Percentiles rank a stretch among this genome's conserved stretches.
These are phyloP conservation scores for Epichloe glyceriae DNA, from an alignment of 2,329 filamentous ascomycete species.

Conservation along the genomic window DNA sequence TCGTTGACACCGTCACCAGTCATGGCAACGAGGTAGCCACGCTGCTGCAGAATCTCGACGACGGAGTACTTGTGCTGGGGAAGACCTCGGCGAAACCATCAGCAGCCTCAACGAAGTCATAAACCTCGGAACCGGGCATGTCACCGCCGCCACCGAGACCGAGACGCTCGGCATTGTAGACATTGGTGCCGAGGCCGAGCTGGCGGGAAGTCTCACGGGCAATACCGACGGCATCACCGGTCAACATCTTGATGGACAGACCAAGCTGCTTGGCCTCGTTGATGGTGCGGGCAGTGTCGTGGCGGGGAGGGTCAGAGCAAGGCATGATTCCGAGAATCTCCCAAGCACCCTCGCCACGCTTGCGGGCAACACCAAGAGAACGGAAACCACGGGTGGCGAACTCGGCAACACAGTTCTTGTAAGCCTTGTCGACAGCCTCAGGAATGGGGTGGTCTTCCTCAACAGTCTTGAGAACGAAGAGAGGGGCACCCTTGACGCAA, in stretches of 20 bases:
- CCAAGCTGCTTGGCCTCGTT: conserved; percentile 79
- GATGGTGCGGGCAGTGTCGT: conserved; percentile 83
- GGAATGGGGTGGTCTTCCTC: conserved; percentile 73
- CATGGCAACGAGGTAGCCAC: conserved; percentile 90
- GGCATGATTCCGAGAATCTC: conserved; percentile 93
- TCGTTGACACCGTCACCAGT: conserved; percentile 95
- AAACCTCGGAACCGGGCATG: conserved; percentile 87
- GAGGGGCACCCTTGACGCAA: conserved; percentile 83
- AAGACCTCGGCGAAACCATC: conserved; percentile 93
- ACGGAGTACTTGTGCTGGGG: conserved; percentile 91
- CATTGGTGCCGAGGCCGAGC: conserved; percentile 82
- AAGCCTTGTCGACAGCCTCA: conserved; percentile 64
- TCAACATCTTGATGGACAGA: conserved; percentile 91
- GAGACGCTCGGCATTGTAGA: conserved; percentile 87
- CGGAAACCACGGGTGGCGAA: conserved; percentile 90
- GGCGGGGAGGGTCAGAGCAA: conserved; percentile 79
- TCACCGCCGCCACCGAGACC: conserved; percentile 82
- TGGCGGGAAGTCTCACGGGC: conserved; percentile 84
- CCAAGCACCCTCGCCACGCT: conserved; percentile 69
- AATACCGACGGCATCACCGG: conserved; percentile 87
- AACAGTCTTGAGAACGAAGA: conserved; percentile 77
- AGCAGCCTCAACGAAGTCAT: conserved; percentile 89
- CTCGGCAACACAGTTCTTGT: conserved; percentile 87
- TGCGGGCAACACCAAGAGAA: conserved; percentile 84
- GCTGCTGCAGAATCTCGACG: conserved; percentile 85